phyloP scores from a whole-genome alignment of 495 filamentous ascomycete genomes.

The Parmelia sp. region DNA sequence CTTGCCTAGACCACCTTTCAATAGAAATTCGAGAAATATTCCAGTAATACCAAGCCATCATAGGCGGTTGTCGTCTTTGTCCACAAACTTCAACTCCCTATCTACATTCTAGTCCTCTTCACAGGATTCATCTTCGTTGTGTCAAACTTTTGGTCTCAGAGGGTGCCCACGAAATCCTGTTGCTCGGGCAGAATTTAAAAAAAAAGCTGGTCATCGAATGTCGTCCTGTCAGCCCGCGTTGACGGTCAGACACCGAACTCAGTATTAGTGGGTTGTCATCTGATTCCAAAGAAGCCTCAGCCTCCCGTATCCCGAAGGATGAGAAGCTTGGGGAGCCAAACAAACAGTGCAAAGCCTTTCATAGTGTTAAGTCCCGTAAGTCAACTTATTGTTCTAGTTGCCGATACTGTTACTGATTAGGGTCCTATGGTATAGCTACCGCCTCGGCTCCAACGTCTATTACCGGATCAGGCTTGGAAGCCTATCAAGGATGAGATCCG shows the following conservation, averaged over 20 bases:
- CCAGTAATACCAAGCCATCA: too few species aligned
- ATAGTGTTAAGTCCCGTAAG: neutral
- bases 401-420: neutral
- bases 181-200: neutral
- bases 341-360: neutral
- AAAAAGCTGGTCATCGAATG: slow-evolving; percentile 1
- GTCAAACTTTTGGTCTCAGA: neutral
- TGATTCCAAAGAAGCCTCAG: neutral
- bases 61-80: neutral
- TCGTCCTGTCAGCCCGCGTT: neutral
- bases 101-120: neutral
- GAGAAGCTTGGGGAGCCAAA: neutral
- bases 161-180: neutral
- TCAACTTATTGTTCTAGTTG: neutral
- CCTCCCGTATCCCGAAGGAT: neutral
- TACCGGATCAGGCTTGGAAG: neutral
- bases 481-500: neutral
- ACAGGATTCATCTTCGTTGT: neutral
- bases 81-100: neutral
- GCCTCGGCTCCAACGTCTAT: neutral
- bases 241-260: neutral
- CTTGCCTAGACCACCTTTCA: neutral
- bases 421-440: neutral
- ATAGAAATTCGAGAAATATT: neutral
- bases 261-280: neutral